These are phyloP conservation scores for Leavenworthia alabamica DNA, from an alignment of 345 rosid species.

Conservation along the genomic window DNA sequence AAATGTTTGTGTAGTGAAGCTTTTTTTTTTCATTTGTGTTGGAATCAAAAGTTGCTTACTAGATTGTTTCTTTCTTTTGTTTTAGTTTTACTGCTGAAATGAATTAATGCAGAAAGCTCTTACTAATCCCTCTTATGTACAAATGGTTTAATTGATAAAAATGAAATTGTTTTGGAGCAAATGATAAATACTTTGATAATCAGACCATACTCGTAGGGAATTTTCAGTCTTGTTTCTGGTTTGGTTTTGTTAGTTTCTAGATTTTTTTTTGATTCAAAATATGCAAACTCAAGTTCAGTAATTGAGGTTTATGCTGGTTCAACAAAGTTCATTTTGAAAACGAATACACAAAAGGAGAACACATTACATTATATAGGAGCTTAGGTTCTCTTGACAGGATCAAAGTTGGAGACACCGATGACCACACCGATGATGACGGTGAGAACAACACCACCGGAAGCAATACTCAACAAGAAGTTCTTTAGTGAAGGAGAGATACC, in stretches of 20 bases:
- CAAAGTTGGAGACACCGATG: constrained; percentile 66
- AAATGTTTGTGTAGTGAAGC: constrained; percentile 3
- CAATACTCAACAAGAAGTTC: constrained; percentile 89
- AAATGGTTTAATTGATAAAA: not conserved
- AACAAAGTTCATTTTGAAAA: constrained; percentile 5
- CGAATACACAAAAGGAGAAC: constrained; percentile 19
- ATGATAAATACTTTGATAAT: not conserved
- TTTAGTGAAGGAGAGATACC: constrained; percentile 74
- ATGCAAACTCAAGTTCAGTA: too few species aligned
- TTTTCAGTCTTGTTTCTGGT: not conserved
- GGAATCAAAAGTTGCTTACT: not conserved
- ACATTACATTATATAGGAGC: not conserved
- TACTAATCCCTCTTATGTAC: not conserved
- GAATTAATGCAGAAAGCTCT: not conserved
- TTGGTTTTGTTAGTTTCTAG: not conserved
- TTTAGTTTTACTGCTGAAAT: not conserved
- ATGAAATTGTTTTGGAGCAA: not conserved
- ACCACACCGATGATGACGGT: constrained; percentile 55
- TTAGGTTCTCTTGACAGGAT: constrained; percentile 65
- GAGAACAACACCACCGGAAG: constrained; percentile 66
- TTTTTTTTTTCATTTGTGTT: not conserved
- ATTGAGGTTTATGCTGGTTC: too few species aligned
- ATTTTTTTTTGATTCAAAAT: too few species aligned
- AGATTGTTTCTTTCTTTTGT: not conserved
- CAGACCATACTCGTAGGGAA: not conserved